Base-by-base conservation (phyloP, 2,329 filamentous ascomycete species). In the Sporothrix variecibatus region DNA sequence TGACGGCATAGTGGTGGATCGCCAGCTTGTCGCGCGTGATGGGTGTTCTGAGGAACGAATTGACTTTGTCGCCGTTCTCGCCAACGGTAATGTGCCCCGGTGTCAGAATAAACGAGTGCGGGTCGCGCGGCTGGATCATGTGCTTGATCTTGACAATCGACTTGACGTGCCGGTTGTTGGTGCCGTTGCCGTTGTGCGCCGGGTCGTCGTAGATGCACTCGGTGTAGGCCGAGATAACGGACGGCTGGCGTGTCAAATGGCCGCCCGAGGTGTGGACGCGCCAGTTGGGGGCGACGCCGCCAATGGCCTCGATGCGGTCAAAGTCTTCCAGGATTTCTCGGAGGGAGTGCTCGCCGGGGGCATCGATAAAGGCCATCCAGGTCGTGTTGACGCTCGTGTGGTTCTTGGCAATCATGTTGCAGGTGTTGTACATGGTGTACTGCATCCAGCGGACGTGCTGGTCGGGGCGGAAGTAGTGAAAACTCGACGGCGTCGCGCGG, bases 281-380 rank as follows among this genome's bases (percentile, higher is more conserved):
- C 75, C 75, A 75, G 71, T 75, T 73, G 31, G 71, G 60, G 17
- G 69, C 60, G 58, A 75, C 56, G n/a, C 49, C 71, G 26, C 75
- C 75, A 23, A 75, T 73, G 38, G 38, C 72, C 71, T 74, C 64
- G 62, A 75, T 46, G 28, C 65, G 71, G 28, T 72, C 60, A 49
- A 60, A 75, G 31, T 68, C 73, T 26, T 75, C 71, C 11, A 75
- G 71, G 1, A 68, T 20, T 26, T 75, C 64, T 15, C 75, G 71
- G 28, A 75, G 60, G 28, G 73, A 68, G 60, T 68, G 73, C 17
- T 53, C 38, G 17, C 73, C 71, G 5, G 70, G 62, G 20, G 75
- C 65, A 43, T 75, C 75, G 34, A 74, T 72, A 49, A 75, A 75
- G 4, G 75, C 75, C 73, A 75, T 74, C 75, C 75, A 75, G 9